A percentile compares a stretch with the other conserved stretches of the same genome.
These are phyloP conservation scores for Phoma sp. DNA, from an alignment of 2,329 filamentous ascomycete genomes.

Conservation along the genomic window DNA sequence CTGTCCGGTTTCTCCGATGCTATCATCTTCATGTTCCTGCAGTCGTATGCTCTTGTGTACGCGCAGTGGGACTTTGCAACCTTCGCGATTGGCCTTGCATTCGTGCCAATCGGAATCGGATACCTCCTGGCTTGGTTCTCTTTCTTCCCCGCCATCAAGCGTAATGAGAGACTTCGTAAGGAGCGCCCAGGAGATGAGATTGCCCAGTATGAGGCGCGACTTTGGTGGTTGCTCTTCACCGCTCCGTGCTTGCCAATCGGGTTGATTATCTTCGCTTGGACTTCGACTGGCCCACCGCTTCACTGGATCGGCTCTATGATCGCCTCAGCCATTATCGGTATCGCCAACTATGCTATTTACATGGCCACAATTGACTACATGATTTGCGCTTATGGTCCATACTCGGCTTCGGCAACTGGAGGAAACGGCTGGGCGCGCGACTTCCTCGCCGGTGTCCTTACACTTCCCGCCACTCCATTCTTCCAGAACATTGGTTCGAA, in stretches of 20 bases:
- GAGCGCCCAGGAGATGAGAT: conserved; percentile 38
- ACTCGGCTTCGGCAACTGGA: conserved; percentile 76
- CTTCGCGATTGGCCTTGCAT: conserved; percentile 64
- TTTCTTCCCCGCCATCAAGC: conserved; percentile 61
- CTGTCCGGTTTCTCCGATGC: conserved; percentile 78
- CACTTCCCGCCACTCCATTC: conserved; percentile 69
- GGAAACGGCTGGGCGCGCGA: conserved; percentile 79
- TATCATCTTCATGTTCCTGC: conserved; percentile 79
- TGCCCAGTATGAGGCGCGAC: conserved; percentile 57
- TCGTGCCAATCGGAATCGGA: conserved; percentile 64
- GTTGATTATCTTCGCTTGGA: conserved; percentile 74
- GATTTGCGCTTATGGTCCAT: conserved; percentile 75
- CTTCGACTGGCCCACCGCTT: conserved; percentile 66
- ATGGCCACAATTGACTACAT: conserved; percentile 84
- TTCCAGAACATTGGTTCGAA: conserved; percentile 53
- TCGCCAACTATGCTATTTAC: conserved; percentile 75
- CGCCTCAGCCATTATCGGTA: conserved; percentile 70
- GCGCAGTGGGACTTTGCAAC: conserved; percentile 68
- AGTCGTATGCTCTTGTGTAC: conserved; percentile 73
- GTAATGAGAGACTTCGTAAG: conserved; percentile 42
- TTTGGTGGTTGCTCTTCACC: conserved; percentile 69
- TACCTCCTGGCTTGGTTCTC: conserved; percentile 69
- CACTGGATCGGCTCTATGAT: conserved; percentile 75
- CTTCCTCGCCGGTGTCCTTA: conserved; percentile 75
- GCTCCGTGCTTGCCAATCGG: conserved; percentile 70